These are phyloP conservation scores for Erodium texanum DNA, from an alignment of 441 rosid genomes.

Conservation along the genomic window DNA sequence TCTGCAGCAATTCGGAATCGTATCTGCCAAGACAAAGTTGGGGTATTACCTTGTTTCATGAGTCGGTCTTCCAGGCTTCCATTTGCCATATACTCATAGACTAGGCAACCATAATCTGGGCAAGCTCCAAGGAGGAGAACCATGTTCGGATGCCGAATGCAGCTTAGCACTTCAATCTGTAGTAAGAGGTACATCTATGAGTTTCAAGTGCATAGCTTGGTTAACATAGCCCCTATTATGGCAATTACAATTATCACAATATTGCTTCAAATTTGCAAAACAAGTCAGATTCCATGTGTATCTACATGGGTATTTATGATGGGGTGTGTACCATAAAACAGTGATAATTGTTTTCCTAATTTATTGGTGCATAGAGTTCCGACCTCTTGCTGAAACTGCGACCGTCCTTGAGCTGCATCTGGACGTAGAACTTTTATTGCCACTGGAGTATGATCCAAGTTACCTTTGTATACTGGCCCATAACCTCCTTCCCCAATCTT, in stretches of 20 bases:
- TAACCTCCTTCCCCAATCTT: constrained; percentile 95
- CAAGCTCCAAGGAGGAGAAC: constrained; percentile 84
- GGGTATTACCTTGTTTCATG: constrained; percentile 39
- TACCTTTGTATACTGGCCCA: constrained; percentile 65
- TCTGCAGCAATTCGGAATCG: constrained; percentile 73
- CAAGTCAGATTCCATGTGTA: background rate
- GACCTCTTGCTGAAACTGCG: constrained; percentile 78
- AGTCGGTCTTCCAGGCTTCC: constrained; percentile 83
- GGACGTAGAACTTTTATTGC: constrained; percentile 75
- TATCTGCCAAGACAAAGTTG: constrained; percentile 58
- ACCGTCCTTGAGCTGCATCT: constrained; percentile 73
- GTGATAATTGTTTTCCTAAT: background rate
- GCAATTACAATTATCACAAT: background rate
- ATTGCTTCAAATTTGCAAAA: no score
- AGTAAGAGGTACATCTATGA: background rate
- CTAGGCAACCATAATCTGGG: constrained; percentile 72
- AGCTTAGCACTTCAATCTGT: constrained; percentile 67
- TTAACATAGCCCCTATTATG: background rate
- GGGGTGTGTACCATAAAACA: background rate
- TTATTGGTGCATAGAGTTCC: constrained; percentile 7
- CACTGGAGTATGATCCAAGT: constrained; percentile 61
- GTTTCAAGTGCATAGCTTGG: background rate
- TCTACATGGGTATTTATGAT: background rate
- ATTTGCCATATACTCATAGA: constrained; percentile 76
- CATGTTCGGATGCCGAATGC: constrained; percentile 90